These are phyloP conservation scores for Piromyces finnis DNA, from an alignment of 192 early-diverging fungal genomes.

Conservation along the genomic window DNA sequence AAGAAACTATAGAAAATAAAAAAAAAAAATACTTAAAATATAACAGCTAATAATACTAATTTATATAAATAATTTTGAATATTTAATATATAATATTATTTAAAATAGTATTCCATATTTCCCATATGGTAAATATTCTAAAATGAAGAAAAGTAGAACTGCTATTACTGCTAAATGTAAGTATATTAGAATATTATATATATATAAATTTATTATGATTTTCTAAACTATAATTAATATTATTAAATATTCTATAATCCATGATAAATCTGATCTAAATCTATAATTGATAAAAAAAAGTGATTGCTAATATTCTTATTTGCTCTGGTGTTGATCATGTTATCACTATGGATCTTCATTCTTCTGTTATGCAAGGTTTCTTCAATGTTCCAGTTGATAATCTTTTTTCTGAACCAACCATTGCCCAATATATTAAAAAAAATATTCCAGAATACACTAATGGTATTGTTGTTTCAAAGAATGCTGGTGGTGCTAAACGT, in stretches of 20 bases:
- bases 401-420: constrained; percentile 73
- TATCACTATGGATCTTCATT: constrained; percentile 96
- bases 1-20: no score
- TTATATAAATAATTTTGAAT: no score
- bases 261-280: no score
- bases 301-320: constrained; percentile 84
- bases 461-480: constrained; percentile 82
- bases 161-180: constrained; percentile 84
- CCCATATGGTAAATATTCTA: constrained; percentile 92
- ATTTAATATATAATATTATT: not conserved
- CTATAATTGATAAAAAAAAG: constrained; percentile 6
- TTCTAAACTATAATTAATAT: not conserved
- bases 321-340: constrained; percentile 93
- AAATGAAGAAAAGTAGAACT: constrained; percentile 95
- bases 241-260: not conserved
- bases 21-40: no score
- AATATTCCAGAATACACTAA: constrained; percentile 33
- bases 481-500: constrained; percentile 89
- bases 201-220: not conserved
- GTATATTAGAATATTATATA: no score
- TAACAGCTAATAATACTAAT: no score
- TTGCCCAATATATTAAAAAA: constrained; percentile 71
- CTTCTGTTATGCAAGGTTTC: constrained; percentile 91
- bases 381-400: constrained; percentile 84
- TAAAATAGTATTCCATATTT: constrained; percentile 67